phyloP scores from a whole-genome alignment of 257 asterid species.

The Ilex aquifolium region DNA sequence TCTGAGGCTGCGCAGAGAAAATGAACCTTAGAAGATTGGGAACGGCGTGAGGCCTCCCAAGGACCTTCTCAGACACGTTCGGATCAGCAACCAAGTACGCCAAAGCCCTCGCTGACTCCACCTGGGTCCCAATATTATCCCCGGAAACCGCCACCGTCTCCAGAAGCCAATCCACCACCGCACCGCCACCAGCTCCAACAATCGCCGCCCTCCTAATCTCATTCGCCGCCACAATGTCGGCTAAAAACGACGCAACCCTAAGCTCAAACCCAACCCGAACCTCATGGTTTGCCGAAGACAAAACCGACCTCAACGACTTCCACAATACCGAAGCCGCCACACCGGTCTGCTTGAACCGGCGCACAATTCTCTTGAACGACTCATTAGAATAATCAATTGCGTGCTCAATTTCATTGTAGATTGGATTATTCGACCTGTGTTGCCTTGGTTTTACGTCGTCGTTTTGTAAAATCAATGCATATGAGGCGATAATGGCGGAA shows the following conservation, averaged over 20 bases:
- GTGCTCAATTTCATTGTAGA: conserved; percentile 45
- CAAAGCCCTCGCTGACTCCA: conserved; percentile 93
- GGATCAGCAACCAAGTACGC: conserved; percentile 86
- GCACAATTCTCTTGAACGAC: conserved; percentile 40
- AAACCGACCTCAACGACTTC: conserved; percentile 84
- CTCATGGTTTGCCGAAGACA: conserved; percentile 95
- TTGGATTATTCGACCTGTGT: conserved; percentile 9
- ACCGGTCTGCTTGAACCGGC: conserved; percentile 78
- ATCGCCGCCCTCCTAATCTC: conserved; percentile 87
- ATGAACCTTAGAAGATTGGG: conserved; percentile 82
- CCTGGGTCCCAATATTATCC: conserved; percentile 67
- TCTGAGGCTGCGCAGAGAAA: conserved; percentile 81
- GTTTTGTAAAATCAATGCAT: conserved; percentile 19
- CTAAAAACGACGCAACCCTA: conserved; percentile 89
- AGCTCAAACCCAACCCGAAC: conserved; percentile 92
- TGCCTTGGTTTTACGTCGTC: conserved; percentile 16
- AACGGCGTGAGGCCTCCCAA: conserved; percentile 84
- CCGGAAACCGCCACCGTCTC: conserved; percentile 68
- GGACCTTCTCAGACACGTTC: conserved; percentile 61
- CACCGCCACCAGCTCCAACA: conserved; percentile 95
- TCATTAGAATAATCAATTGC: conserved; percentile 53
- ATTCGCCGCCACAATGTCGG: conserved; percentile 91
- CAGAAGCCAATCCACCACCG: conserved; percentile 88
- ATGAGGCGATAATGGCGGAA: conserved; percentile 36
- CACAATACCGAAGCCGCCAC: conserved; percentile 86